A percentile compares a stretch with the other conserved stretches of the same genome.
These are phyloP conservation scores for Ophiostoma ips DNA, from an alignment of 2,329 filamentous ascomycete genomes.

Conservation along the genomic window DNA sequence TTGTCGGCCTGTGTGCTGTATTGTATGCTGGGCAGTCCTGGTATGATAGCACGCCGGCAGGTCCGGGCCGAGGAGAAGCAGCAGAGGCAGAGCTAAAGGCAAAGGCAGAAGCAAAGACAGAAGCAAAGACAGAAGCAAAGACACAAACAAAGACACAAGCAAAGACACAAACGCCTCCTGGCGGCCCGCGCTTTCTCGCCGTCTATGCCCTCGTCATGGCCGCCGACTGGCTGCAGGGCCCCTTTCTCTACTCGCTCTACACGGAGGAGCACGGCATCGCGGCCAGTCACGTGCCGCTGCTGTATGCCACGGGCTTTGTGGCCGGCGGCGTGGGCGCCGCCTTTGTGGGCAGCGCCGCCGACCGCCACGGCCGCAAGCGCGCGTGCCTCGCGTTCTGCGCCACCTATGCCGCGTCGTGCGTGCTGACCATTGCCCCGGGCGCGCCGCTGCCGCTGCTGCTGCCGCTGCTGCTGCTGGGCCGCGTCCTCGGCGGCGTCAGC, in stretches of 20 bases:
- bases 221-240: conserved; percentile 33
- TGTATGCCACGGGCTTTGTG: conserved; percentile 32
- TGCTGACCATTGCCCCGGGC: conserved; percentile 21
- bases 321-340: conserved; percentile 29
- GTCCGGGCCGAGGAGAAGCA: neutral
- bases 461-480: conserved; percentile 34
- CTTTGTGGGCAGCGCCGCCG: conserved; percentile 33
- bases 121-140: neutral
- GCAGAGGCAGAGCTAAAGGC: neutral
- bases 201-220: conserved; percentile 36
- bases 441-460: conserved; percentile 11
- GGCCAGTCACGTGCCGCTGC: conserved; percentile 20
- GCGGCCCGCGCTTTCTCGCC: conserved; percentile 21
- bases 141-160: neutral
- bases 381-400: conserved; percentile 42
- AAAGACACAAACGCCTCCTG: neutral
- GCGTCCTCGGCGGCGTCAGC: conserved; percentile 39
- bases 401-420: conserved; percentile 37
- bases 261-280: conserved; percentile 20
- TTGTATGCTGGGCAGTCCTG: conserved; percentile 15
- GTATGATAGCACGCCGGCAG: conserved; percentile 3
- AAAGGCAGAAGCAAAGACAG: neutral
- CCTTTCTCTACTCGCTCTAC: conserved; percentile 25
- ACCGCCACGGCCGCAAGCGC: conserved; percentile 34
- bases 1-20: conserved; percentile 21